Percentiles rank a stretch among this genome's conserved stretches.
Conservation (phyloP, 106 monocot genomes). For the Apostasia shenzhenica region DNA sequence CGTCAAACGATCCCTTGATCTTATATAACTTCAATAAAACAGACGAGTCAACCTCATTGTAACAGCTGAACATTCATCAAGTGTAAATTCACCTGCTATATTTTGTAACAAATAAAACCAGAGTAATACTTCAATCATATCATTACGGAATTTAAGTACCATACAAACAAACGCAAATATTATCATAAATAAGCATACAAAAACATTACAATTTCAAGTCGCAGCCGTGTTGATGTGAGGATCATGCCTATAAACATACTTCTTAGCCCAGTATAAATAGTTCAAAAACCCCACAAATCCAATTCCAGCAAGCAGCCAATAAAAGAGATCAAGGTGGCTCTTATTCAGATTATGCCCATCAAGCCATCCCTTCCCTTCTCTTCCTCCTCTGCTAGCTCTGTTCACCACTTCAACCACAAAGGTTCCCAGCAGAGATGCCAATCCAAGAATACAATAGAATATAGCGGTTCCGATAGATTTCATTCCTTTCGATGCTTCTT, state of each 20-base stretch:
- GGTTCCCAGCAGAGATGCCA: conserved; percentile 43
- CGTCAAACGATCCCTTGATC: too few species aligned
- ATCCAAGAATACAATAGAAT: conserved; percentile 51
- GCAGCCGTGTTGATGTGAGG: not conserved
- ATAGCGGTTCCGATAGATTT: conserved; percentile 55
- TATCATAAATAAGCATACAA: too few species aligned
- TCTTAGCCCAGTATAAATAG: conserved; percentile 43
- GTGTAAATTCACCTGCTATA: too few species aligned
- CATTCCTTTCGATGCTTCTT: conserved; percentile 36
- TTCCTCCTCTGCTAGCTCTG: conserved; percentile 22
- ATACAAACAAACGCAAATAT: too few species aligned
- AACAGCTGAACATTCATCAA: too few species aligned
- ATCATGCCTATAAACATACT: conserved; percentile 37
- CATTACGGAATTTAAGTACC: too few species aligned
- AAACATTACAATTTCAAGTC: too few species aligned
- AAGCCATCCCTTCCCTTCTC: conserved; percentile 38
- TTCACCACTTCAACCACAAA: conserved; percentile 40
- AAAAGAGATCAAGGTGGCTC: conserved; percentile 53
- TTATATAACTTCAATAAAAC: too few species aligned
- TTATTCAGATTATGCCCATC: conserved; percentile 54
- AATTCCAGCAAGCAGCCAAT: conserved; percentile 37
- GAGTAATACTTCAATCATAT: too few species aligned
- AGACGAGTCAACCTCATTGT: too few species aligned
- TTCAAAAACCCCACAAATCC: conserved; percentile 26
- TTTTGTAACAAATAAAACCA: too few species aligned